Evolutionary conservation across 2,329 filamentous ascomycete genomes (phyloP).

Genomic region (Nothopassalora personata): DNA sequence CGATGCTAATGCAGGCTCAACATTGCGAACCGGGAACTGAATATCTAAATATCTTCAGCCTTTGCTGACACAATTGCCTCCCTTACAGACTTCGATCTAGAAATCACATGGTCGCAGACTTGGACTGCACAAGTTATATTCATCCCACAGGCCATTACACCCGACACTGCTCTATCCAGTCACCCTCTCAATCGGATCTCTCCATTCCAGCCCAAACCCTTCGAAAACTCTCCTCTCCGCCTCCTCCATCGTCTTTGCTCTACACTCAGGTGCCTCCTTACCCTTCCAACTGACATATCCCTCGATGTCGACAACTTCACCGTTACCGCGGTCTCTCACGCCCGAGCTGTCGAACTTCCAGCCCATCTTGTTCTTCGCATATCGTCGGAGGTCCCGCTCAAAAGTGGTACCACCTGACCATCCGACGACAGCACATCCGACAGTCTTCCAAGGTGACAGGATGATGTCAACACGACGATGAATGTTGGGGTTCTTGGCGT

Average conservation of each 20-base stretch:
- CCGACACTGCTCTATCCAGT: constrained; percentile 33
- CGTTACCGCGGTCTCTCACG: constrained; percentile 61
- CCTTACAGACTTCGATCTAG: too few relatives aligned
- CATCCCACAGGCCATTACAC: too few relatives aligned
- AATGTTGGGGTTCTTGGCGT: constrained; percentile 60
- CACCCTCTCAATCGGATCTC: constrained; percentile 41
- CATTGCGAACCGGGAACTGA: too few relatives aligned
- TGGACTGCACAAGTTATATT: too few relatives aligned
- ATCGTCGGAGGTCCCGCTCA: constrained; percentile 75
- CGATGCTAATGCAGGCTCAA: too few relatives aligned
- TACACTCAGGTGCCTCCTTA: constrained; percentile 28
- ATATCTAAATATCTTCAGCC: too few relatives aligned
- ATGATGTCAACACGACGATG: constrained; percentile 92
- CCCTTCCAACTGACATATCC: constrained; percentile 73
- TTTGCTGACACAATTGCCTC: too few relatives aligned
- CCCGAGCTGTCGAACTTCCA: constrained; percentile 93
- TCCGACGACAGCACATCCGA: constrained; percentile 79
- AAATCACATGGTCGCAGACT: too few relatives aligned
- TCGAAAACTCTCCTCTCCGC: constrained; percentile 79
- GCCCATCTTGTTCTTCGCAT: constrained; percentile 64
- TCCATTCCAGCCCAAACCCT: constrained; percentile 57
- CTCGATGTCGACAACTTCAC: constrained; percentile 67
- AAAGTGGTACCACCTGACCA: constrained; percentile 86
- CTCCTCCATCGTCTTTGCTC: constrained; percentile 55
- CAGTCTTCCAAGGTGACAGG: constrained; percentile 78